Evolutionary conservation across 2,329 filamentous ascomycete genomes (phyloP), one percentile per base, ranked within the genome.

Genomic region (Bipolaris sorokiniana): DNA sequence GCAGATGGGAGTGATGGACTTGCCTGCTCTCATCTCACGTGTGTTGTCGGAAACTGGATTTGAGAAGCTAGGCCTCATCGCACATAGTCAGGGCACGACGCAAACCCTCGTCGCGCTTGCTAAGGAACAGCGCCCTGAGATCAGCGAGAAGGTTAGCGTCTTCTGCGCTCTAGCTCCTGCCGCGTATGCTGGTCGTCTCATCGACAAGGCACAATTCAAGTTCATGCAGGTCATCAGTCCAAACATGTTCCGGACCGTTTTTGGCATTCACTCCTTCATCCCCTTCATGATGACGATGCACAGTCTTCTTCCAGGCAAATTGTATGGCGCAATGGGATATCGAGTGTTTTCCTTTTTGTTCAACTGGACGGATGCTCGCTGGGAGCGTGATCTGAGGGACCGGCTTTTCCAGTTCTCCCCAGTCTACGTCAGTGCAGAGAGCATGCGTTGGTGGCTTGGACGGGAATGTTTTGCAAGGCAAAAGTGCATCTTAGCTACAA

Each of bases 371-470:
- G 93, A 98, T 71, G 79, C 76, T 9, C 85, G 91, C 7, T 97
- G 94, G 94, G 94, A 97, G 61, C 85, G 87, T 7, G 91, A 83
- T 6, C 78, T 97, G 13, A 83, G 90, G 56, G 80, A 91, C 71
- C 88, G 94, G 40, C 89, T 96, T 84, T 97, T 98, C 74, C 91
- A 95, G 68, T 97, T 96, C 65, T 88, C 92, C 0, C 94, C 94
- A 1, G 91, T 96, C 0, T 96, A 96, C 68, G 91, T 97, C 48
- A 92, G 88, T 66, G 86, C 91, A 0, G 92, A 97, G 78, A 89
- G 88, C 56, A 97, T 97, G 91, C 84, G 91, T 5, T 98, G 94
- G 94, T 97, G 94, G 94, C 83, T 97, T 0, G 94, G 93, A 0
- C 81, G 88, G 3, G 91, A 95, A 67, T 92, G 92, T 65, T 97